Evolutionary conservation across 768 basidiomycete species (phyloP), one percentile per base, ranked within the genome.

Genomic region (Suillus sp.): DNA sequence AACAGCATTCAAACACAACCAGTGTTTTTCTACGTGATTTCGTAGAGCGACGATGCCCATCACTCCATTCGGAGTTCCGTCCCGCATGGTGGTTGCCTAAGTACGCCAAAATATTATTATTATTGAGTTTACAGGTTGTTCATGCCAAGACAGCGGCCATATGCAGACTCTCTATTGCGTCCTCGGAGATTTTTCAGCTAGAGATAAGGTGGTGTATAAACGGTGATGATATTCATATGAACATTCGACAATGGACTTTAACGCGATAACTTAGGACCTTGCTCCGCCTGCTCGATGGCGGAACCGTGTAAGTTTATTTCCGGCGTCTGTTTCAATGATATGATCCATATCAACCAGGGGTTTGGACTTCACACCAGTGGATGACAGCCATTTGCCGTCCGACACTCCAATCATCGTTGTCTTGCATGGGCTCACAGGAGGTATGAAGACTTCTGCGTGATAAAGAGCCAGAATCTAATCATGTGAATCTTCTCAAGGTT

Each of bases 401-500:
- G 64, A 72, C 45, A 71, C 74, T 45, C 75, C 74, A 22, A 67
- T 75, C 40, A 62, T 75, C 32, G 75, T 75, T 4, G 76, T 77
- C 32, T 63, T 68, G 69, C 74, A 75, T 25, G 74, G 74, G 32
- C 60, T 75, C 27, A 75, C 74, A 27, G 74, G 74, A 62, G 74
- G 74, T 77, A 67, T 34, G 64, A 32, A 42, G 37, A 22, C 47
- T 50, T 18, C n/a, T 60, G 59, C 54, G 18, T 54, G 34, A 25
- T 47, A 47, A 48, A 42, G 63, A 22, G 40, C 51, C 47, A 38
- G 27, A 37, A 34, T 42, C 32, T 51, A 37, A 50, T 65, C 47
- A 35, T 30, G 32, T 67, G 38, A 69, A 37, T 43, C 48, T 63
- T 59, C 66, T 37, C 64, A 66, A 93, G 92, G 93, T 43, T 94